phyloP scores from a whole-genome alignment of 495 filamentous ascomycete genomes.

The Penicillium diatomitis region DNA sequence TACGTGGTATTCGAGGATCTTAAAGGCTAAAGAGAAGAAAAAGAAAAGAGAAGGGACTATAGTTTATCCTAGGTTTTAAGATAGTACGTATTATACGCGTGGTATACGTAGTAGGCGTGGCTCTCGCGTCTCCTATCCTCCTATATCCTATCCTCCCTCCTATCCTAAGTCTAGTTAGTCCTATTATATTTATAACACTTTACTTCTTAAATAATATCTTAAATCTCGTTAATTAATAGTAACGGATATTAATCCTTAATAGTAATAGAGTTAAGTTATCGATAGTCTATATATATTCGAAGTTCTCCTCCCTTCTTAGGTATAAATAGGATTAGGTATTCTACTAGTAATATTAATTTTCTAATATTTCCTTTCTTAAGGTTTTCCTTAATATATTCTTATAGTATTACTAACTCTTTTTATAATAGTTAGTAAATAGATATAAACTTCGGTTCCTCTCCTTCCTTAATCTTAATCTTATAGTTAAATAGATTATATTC shows the following conservation, averaged over 20 bases:
- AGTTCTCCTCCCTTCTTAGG: slow-evolving; percentile 17
- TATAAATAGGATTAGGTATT: slow-evolving; percentile 16
- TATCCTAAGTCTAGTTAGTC: slow-evolving; percentile 7
- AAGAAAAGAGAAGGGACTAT: no score
- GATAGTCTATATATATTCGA: slow-evolving; percentile 16
- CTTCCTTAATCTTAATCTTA: not conserved
- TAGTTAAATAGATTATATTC: not conserved
- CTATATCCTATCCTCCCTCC: no score
- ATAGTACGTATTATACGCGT: no score
- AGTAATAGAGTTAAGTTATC: slow-evolving; percentile 17
- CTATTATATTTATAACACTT: slow-evolving; percentile 21
- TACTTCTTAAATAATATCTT: slow-evolving; percentile 9
- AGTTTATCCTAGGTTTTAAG: no score
- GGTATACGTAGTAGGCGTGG: no score
- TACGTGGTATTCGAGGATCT: no score
- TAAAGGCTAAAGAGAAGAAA: no score
- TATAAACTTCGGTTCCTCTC: not conserved
- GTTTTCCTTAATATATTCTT: not conserved
- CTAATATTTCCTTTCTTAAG: not conserved
- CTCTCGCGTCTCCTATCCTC: no score
- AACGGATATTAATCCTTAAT: slow-evolving; percentile 18
- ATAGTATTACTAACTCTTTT: slow-evolving; percentile 3
- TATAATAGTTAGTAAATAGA: not conserved
- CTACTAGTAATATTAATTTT: not conserved
- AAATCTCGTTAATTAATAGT: slow-evolving; percentile 10